Evolutionary conservation across 495 filamentous ascomycete species (phyloP), one percentile per base, ranked within the genome.

Genomic region (Sphaerosporella brunnea): DNA sequence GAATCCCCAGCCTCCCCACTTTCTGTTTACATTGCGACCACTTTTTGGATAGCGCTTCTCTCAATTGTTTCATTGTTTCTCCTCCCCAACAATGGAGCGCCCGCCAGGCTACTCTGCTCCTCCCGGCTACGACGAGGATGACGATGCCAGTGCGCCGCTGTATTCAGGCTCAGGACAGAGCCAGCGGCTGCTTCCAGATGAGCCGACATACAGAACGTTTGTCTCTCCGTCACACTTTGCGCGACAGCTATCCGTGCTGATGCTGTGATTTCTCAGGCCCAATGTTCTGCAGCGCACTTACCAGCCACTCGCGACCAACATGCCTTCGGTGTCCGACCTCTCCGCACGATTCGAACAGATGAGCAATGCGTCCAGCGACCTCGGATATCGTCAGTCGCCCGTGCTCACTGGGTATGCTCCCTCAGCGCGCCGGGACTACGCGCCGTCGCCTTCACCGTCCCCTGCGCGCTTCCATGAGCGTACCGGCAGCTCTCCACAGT

Each of bases 181-280:
- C 36, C 50, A 58, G 54, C 51, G 56, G 30, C 40, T 59, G 23
- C 40, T 59, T n/a, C 50, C 51, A 4, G 53, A 56, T 37, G 56
- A 59, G 10, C 37, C 36, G 4, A 36, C 51, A 30, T 56, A 58
- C 30, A 41, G 40, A 45, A 34, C 49, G 54, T 56, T 28, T 4
- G 53, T 34, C 36, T 13, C 21, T 23, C 23, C 5, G 18, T 44
- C 10, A 32, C 36, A 44, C 23, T 25, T 39, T 21, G 8, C 2
- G 25, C 43, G 37, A 46, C 50, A 40, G 49, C 24, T 24, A 10
- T 11, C 23, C 8, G 5, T 35, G 26, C 34, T 4, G 7, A 24
- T 16, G 13, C 21, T 5, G 24, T 21, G 34, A 15, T 20, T 18
- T 15, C 4, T 24, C 40, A 59, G 56, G 23, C 56, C 56, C 18